Base-by-base conservation (phyloP, 2,329 filamentous ascomycete species). In the Massarina eburnea region DNA sequence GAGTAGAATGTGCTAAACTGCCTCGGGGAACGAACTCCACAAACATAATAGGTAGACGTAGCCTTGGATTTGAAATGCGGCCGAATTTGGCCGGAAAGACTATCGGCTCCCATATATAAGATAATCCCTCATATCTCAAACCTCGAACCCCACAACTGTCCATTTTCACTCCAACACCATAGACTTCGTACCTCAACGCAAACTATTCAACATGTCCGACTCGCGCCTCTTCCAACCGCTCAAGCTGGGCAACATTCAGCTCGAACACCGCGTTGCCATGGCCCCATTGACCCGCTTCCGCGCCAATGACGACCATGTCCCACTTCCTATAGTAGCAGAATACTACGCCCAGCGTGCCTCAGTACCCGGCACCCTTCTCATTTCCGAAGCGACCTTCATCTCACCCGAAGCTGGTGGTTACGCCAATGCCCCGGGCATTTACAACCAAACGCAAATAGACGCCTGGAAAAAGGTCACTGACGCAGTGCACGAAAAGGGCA, bases 401-500 rank as follows among this genome's bases (percentile, higher is more conserved):
- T 77, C 62, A 55, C 61, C 68, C 2, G 66, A 72, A 45, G 71
- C 74, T 9, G 76, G 76, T 36, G 74, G 77, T 33, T 77, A 74
- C 53, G 66, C 67, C 30, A 78, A 80, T 49, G 72, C 78, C 1
- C 82, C 84, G 0, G 82, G 81, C 20, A 80, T 84, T 57, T 84
- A 74, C 58, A 78, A 63, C 17, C 66, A 75, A 0, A 55, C 48
- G 17, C 64, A 68, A 39, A 65, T 85, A 33, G 73, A 72, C 1
- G 78, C 72, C 0, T 88, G 84, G 85, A 80, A 77, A 50, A 68
- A 75, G 12, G 71, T 88, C 33, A 83, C 80, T 2, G 76, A 82
- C 20, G 80, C 78, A 1, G 82, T 88, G 0, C 85, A 89, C 61
- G 73, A 72, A 18, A 84, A 84, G 55, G 80, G 80, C 4, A 78